Evolutionary conservation across 2,329 filamentous ascomycete species (phyloP).

Genomic region (Chaetothyriales sp.): DNA sequence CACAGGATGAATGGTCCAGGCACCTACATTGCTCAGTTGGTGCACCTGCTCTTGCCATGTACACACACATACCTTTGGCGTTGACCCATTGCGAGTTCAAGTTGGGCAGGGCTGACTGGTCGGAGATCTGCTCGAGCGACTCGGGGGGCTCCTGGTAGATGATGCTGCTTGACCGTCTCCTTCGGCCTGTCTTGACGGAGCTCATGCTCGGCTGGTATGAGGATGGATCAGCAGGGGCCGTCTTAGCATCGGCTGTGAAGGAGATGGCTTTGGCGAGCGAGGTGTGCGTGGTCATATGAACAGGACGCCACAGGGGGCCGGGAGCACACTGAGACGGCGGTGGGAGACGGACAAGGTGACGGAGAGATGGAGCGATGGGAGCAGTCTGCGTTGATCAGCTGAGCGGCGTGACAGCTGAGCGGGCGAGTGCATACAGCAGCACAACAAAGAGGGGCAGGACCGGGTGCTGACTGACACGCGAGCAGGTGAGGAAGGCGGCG

Average conservation of each 20-base stretch:
- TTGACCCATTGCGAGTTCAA: conserved; percentile 98
- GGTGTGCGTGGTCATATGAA: conserved; percentile 37
- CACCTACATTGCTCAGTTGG: conserved; percentile 42
- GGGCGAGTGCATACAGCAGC: not conserved
- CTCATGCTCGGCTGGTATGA: conserved; percentile 37
- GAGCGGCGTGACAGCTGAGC: not conserved
- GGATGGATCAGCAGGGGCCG: conserved; percentile 41
- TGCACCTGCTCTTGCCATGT: not conserved
- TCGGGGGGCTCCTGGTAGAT: conserved; percentile 96
- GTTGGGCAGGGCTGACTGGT: conserved; percentile 88
- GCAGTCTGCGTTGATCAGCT: not conserved
- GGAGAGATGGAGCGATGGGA: not conserved
- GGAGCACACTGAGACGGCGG: too few relatives aligned
- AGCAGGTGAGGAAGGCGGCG: not conserved
- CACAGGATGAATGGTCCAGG: conserved; percentile 95
- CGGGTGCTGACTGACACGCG: not conserved
- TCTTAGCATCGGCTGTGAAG: conserved; percentile 72
- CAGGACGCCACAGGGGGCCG: conserved; percentile 1
- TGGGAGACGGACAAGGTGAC: not conserved
- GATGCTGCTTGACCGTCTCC: conserved; percentile 93
- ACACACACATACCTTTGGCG: conserved; percentile 63
- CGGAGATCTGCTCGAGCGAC: conserved; percentile 92
- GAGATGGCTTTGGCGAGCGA: conserved; percentile 79
- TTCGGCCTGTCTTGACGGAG: conserved; percentile 54
- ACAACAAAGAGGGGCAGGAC: not conserved